Conservation (phyloP, 1,139 yeast species). For the Hemisphaericaspora xylanilytica region DNA sequence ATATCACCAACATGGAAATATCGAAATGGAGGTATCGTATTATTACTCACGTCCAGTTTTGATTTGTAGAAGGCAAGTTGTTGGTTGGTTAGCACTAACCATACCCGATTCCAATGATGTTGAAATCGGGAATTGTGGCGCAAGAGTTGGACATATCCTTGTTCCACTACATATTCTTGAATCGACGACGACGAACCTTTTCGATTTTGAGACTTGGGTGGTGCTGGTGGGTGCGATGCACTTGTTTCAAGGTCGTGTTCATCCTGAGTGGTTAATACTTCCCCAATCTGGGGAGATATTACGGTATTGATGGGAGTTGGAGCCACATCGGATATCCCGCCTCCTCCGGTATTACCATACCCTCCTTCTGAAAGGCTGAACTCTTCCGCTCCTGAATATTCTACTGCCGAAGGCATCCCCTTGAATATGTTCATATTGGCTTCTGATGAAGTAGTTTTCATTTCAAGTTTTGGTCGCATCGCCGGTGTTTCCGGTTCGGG, state of each 20-base stretch:
- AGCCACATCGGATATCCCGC: slow-evolving; percentile 5
- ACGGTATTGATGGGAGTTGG: slow-evolving; percentile 2
- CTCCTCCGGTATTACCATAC: background rate
- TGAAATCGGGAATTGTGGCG: slow-evolving; percentile 34
- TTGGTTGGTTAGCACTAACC: slow-evolving; percentile 42
- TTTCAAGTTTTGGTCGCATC: background rate
- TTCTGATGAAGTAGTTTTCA: background rate
- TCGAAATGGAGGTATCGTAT: slow-evolving; percentile 4
- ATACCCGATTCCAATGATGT: slow-evolving; percentile 46
- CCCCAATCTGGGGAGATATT: too few relatives aligned
- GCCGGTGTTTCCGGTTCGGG: background rate
- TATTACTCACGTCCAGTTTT: slow-evolving; percentile 5
- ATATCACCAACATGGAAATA: slow-evolving; percentile 34
- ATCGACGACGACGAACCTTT: background rate
- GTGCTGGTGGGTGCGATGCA: too few relatives aligned
- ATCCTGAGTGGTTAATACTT: too few relatives aligned
- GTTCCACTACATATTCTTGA: slow-evolving; percentile 37
- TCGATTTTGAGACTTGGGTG: background rate
- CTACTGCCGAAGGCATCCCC: background rate
- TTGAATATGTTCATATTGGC: too few relatives aligned
- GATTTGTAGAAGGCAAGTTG: slow-evolving; percentile 42
- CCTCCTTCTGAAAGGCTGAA: slow-evolving; percentile 7
- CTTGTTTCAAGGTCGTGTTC: too few relatives aligned
- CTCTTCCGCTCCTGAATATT: slow-evolving; percentile 4
- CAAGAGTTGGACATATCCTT: slow-evolving; percentile 42